Conservation (phyloP, 805 yeast species). For the Saturnispora besseyi region DNA sequence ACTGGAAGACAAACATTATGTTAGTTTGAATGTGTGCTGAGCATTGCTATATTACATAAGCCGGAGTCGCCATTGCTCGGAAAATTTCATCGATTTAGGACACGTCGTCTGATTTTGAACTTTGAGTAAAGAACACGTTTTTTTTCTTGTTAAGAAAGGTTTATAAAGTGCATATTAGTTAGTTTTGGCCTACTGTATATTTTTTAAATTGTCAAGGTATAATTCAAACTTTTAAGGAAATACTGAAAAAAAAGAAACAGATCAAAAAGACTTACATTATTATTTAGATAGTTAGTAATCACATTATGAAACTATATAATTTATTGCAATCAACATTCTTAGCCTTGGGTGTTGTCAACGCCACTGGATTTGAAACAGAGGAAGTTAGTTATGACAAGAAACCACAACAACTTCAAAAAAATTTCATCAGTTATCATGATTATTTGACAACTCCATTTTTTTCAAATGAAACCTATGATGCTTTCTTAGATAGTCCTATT, state of each 20-base stretch:
- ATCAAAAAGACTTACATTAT: neutral
- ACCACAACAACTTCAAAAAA: slow-evolving; percentile 11
- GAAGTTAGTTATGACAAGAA: slow-evolving; percentile 13
- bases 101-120: neutral
- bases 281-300: neutral
- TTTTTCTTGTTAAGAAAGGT: neutral
- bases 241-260: neutral
- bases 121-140: neutral
- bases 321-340: neutral
- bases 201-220: neutral
- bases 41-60: neutral
- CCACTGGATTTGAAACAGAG: neutral
- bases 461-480: slow-evolving; percentile 13
- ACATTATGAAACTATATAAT: neutral
- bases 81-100: neutral
- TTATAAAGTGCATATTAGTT: neutral
- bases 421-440: slow-evolving; percentile 23
- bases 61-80: neutral
- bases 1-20: slow-evolving; percentile 84
- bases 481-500: slow-evolving; percentile 18
- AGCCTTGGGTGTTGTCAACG: neutral
- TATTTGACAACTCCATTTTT: slow-evolving; percentile 26
- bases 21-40: slow-evolving; percentile 20
- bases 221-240: neutral
- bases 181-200: neutral